These are phyloP conservation scores for Trametes elegans DNA, from an alignment of 768 basidiomycete species.

Conservation along the genomic window DNA sequence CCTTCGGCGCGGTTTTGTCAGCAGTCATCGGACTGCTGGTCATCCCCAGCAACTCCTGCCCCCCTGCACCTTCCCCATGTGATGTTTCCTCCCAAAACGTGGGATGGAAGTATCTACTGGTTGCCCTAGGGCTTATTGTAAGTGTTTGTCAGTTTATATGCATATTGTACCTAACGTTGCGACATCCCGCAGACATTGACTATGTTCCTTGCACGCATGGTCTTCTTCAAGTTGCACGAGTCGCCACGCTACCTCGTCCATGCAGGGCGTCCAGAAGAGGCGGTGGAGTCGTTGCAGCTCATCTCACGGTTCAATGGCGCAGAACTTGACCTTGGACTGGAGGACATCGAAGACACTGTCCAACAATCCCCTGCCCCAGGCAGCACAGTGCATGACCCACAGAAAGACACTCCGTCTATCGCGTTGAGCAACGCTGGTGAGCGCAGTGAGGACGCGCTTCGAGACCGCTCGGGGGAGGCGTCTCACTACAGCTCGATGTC, in stretches of 20 bases:
- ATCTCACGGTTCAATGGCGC: slow-evolving; percentile 89
- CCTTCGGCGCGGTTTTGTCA: slow-evolving; percentile 83
- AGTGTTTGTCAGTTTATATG: slow-evolving; percentile 33
- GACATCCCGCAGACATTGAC: slow-evolving; percentile 60
- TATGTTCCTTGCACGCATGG: slow-evolving; percentile 86
- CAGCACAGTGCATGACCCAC: background rate
- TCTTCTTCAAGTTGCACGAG: slow-evolving; percentile 91
- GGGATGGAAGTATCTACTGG: slow-evolving; percentile 89
- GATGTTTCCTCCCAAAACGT: slow-evolving; percentile 66
- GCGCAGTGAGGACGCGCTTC: slow-evolving; percentile 18
- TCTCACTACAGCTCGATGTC: slow-evolving; percentile 30
- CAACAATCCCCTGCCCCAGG: slow-evolving; percentile 12
- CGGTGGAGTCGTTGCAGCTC: slow-evolving; percentile 74
- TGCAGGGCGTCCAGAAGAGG: slow-evolving; percentile 81
- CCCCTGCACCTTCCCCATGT: slow-evolving; percentile 48
- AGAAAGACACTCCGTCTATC: background rate
- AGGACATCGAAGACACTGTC: slow-evolving; percentile 61
- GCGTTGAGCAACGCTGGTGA: background rate
- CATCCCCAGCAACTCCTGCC: slow-evolving; percentile 75
- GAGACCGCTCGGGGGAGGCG: slow-evolving; percentile 7
- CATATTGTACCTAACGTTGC: slow-evolving; percentile 1
- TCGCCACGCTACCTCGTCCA: slow-evolving; percentile 93
- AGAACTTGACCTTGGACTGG: slow-evolving; percentile 59
- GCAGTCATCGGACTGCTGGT: slow-evolving; percentile 78
- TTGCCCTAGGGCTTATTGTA: slow-evolving; percentile 77